phyloP scores from a whole-genome alignment of 257 asterid genomes.

The Solanum etuberosum region DNA sequence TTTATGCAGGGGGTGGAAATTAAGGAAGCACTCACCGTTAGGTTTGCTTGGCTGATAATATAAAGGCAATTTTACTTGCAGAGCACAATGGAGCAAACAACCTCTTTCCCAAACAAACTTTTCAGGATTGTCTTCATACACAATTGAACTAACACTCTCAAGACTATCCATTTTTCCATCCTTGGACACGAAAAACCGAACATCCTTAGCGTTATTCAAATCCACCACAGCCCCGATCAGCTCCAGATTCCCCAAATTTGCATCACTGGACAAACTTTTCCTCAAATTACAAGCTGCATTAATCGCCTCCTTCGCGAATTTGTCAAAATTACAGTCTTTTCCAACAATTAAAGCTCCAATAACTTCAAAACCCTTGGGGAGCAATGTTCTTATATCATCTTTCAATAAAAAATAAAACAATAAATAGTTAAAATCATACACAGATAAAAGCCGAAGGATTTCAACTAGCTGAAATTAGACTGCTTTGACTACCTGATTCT shows the following conservation, averaged over 20 bases:
- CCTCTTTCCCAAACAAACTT: conserved; percentile 66
- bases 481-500: conserved; percentile 51
- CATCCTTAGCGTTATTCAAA: conserved; percentile 28
- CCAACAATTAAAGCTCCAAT: conserved; percentile 60
- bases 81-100: conserved; percentile 56
- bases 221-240: conserved; percentile 62
- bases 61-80: conserved; percentile 60
- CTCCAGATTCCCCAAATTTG: conserved; percentile 1
- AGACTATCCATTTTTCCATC: conserved; percentile 14
- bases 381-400: conserved; percentile 65
- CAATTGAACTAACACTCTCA: conserved; percentile 33
- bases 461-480: neutral
- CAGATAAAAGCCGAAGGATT: neutral
- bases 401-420: neutral
- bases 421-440: neutral
- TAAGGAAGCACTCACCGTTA: conserved; percentile 33
- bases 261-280: conserved; percentile 24
- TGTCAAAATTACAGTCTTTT: conserved; percentile 19
- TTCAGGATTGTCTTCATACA: conserved; percentile 61
- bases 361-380: conserved; percentile 76
- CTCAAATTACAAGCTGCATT: conserved; percentile 40
- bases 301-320: conserved; percentile 41
- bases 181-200: conserved; percentile 50
- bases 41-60: conserved; percentile 41
- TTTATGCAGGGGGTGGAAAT: neutral